Evolutionary conservation across 306 rosid species (phyloP), one percentile per base, ranked within the genome.

Genomic region (Echinosophora koreensis): DNA sequence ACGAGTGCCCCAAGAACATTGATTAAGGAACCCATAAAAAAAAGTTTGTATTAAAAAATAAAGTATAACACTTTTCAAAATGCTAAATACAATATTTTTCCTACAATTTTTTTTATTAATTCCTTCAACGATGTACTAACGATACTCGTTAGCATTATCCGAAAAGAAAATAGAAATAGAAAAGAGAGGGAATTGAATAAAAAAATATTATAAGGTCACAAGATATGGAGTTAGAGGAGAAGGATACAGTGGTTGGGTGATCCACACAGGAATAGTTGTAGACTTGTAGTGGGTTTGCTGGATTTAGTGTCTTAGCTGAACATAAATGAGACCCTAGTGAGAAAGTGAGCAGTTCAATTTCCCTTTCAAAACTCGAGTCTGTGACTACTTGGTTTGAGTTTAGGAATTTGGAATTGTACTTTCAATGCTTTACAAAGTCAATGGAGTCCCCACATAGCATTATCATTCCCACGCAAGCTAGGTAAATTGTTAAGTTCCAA

Each of bases 341-440:
- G 90, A 90, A 92, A 89, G 95, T 56, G 91, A 89, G 93, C 81
- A 78, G 98, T 87, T 92, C 83, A 82, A 75, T 69, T 81, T 6
- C 89, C 74, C 16, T 59, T 78, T 77, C 37, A 1, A 8, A 46
- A 61, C 6, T 12, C 12, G 22, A 22, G 22, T 22, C 22, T 22
- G 1, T 12, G 11, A 60, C 42, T 62, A 42, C 28, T 35, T 61
- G 49, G 17, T 65, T 66, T 73, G 46, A 47, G 75, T 34, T 80
- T 51, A 71, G 74, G 68, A 34, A 73, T 30, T 39, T 63, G 66
- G 15, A 54, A 60, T 68, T 70, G 15, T 12, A 66, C 59, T 75
- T 41, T 46, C 41, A 22, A 35, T 73, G 69, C 51, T 62, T 85
- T 55, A 63, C 82, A 81, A 87, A 89, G 97, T 91, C 94, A 89